Evolutionary conservation across 441 rosid species (phyloP), one percentile per base, ranked within the genome.

Genomic region (Corymbia citriodora): DNA sequence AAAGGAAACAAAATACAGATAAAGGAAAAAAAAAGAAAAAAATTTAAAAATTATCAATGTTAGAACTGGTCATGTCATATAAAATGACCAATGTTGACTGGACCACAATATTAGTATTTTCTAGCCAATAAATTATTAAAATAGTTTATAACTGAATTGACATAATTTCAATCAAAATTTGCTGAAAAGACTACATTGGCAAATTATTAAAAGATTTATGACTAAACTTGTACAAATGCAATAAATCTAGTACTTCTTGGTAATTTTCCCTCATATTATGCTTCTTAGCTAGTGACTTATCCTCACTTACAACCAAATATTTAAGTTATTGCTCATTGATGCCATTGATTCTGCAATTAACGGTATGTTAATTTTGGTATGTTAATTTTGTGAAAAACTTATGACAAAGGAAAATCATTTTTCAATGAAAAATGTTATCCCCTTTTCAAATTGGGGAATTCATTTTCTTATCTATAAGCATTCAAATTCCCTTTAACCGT

Each of bases 331-430:
- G 8, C 2, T 29, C 8, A 63, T 27, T 13, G 29, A 79, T 79
- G 52, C 23, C n/a, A 45, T 45, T 79, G 6, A 13, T 79, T 40
- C 6, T 4, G 0, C 27, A 45, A 40, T 79, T 79, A 40, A 79
- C 1, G 8, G 2, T 3, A 0, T 0, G 0, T 45, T 40, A 21
- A 0, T 23, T 45, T 79, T 1, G 0, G 2, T 3, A 0, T 0
- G 0, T 45, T 40, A 21, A 0, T 23, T 45, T 79, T 1, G 0
- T 1, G 5, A 2, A 12, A 45, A 79, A 79, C 0, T 79, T 45
- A 79, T 12, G 52, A 79, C 14, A 79, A 79, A 23, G 0, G 52
- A 45, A 31, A 65, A 65, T 14, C 19, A 65, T 63, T 29, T 63
- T 63, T 27, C 8, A 63, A 14, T 2, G 0, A 63, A 72, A 33